Percentiles rank a stretch among this genome's conserved stretches.
These are phyloP conservation scores for Hortaea sp. DNA, from an alignment of 2,329 filamentous ascomycete genomes.

Conservation along the genomic window DNA sequence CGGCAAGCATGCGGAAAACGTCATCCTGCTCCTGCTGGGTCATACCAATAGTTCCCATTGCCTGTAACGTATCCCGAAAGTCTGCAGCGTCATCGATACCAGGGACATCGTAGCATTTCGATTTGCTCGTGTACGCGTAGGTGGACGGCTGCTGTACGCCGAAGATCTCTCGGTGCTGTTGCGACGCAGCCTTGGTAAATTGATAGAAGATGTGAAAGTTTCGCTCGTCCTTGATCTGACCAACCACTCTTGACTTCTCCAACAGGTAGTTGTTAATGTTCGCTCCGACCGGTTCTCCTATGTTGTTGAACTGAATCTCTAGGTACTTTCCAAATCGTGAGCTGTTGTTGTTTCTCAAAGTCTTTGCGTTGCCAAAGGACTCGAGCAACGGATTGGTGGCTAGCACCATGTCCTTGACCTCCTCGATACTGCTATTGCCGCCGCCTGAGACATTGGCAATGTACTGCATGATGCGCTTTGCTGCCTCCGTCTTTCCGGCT, in stretches of 20 bases:
- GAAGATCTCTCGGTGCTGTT: constrained; percentile 75
- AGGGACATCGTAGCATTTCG: constrained; percentile 88
- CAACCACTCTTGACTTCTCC: constrained; percentile 89
- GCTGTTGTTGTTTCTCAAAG: constrained; percentile 95
- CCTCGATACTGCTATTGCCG: constrained; percentile 73
- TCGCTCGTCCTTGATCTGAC: constrained; percentile 88
- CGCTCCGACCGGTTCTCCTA: constrained; percentile 87
- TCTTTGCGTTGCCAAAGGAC: constrained; percentile 98
- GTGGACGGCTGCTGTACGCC: constrained; percentile 86
- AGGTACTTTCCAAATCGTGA: constrained; percentile 97
- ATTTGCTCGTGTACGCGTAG: constrained; percentile 86
- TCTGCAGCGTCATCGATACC: constrained; percentile 89
- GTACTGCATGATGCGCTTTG: constrained; percentile 99
- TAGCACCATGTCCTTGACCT: constrained; percentile 98
- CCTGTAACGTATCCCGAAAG: constrained; percentile 79
- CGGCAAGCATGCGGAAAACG: constrained; percentile 89
- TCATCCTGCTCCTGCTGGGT: constrained; percentile 83
- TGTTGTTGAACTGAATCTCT: constrained; percentile 87
- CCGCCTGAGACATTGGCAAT: constrained; percentile 94
- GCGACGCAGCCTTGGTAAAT: constrained; percentile 89
- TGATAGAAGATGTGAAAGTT: constrained; percentile 99
- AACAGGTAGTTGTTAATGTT: constrained; percentile 98
- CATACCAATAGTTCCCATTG: constrained; percentile 91
- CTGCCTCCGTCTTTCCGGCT: constrained; percentile 95
- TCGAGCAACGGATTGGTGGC: constrained; percentile 95